Evolutionary conservation across 225 moss, liverwort and hornwort species (phyloP), one percentile per base, ranked within the genome.

Genomic region (Polytrichum commune): DNA sequence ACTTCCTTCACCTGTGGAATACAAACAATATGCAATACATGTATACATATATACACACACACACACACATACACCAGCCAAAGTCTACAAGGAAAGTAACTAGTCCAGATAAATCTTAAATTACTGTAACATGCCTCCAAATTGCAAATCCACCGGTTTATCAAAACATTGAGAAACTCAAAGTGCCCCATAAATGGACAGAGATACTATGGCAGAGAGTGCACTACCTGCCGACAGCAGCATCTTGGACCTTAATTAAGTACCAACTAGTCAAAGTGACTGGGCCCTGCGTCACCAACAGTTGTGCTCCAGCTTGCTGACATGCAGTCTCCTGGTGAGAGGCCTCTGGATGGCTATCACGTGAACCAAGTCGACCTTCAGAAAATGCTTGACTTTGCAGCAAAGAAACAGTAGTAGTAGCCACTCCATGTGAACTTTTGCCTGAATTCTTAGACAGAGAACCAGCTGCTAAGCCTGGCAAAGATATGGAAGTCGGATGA

Each of bases 211-310:
- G 38, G 13, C 38, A 33, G 62, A 56, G 64, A 71, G 35, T 9
- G 35, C 35, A 60, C 60, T 84, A 88, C 88, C 88, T 82, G 79
- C 73, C 77, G 77, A 62, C 73, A 58, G 75, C 77, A 38, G 57
- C 71, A 75, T 65, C 63, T 78, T 82, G 75, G 13, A 85, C 73
- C 77, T 80, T 88, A n/a, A 78, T 82, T 67, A 88, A 68, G 55
- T 88, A 78, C 88, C 88, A 88, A 69, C 78, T 76, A 58, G 77
- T 79, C 75, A 88, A 69, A 25, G 82, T 75, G 57, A 88, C 55
- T 71, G 84, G 84, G 63, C 88, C 88, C 65, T 88, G 75, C 25
- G 88, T 79, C 62, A 88, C 77, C 65, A 84, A n/a, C 72, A 81
- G 87, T 63, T 68, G 79, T 23, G 54, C 62, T 62, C 38, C 73